A percentile compares a stretch with the other conserved stretches of the same genome.
phyloP scores from a whole-genome alignment of 805 yeast genomes.

The Kodamaea restingae region DNA sequence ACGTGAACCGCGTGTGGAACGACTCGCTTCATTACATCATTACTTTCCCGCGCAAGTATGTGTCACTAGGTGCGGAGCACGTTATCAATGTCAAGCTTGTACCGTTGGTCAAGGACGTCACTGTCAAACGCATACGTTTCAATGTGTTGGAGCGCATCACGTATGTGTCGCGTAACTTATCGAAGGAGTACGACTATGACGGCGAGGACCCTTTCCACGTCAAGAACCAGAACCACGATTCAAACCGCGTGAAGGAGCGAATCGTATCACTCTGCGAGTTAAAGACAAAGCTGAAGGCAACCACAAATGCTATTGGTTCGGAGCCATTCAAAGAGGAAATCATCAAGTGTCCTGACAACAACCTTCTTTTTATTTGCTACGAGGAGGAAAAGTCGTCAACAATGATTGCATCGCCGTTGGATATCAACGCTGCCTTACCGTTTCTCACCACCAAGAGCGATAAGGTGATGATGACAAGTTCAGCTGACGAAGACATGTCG shows the following conservation, averaged over 20 bases:
- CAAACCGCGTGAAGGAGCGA: conserved; percentile 39
- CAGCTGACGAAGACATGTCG: conserved; percentile 11
- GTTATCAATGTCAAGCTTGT: conserved; percentile 61
- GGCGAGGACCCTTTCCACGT: conserved; percentile 20
- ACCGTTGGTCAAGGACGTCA: conserved; percentile 61
- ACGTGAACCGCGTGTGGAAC: conserved; percentile 73
- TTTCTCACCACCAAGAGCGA: conserved; percentile 38
- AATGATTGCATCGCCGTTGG: conserved; percentile 41
- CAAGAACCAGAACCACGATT: conserved; percentile 5
- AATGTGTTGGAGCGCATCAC: conserved; percentile 65
- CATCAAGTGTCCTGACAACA: conserved; percentile 55
- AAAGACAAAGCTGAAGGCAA: conserved; percentile 44
- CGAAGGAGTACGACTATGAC: conserved; percentile 52
- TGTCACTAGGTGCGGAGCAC: conserved; percentile 56
- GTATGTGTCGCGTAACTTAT: conserved; percentile 53
- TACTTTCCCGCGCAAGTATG: conserved; percentile 65
- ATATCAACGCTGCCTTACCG: conserved; percentile 42
- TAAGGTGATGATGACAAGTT: conserved; percentile 23
- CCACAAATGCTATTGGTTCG: conserved; percentile 24
- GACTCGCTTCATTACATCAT: conserved; percentile 67
- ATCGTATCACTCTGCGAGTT: conserved; percentile 59
- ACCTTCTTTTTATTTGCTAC: conserved; percentile 55
- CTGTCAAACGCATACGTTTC: conserved; percentile 59
- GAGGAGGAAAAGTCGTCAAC: conserved; percentile 22
- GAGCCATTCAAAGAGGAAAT: conserved; percentile 59